Evolutionary conservation across 2,329 filamentous ascomycete genomes (phyloP).

Genomic region (Mycosphaerella sp.): DNA sequence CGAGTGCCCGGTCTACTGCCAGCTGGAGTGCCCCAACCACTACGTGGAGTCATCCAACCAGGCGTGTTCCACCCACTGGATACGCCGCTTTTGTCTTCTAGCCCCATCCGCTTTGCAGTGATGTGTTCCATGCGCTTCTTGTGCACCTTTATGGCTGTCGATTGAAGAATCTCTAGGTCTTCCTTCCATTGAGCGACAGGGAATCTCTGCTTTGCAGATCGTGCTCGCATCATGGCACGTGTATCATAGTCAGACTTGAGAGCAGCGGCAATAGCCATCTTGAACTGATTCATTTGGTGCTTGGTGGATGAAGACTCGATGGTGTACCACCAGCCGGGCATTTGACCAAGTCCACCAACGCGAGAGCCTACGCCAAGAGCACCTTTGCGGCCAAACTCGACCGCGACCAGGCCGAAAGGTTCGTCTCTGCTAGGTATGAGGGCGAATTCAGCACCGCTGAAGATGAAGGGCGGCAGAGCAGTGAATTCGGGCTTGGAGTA

Average conservation of each 20-base stretch:
- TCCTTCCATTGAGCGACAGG: slow-evolving; percentile 63
- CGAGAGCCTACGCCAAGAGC: slow-evolving; percentile 61
- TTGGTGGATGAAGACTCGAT: slow-evolving; percentile 59
- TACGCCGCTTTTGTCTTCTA: slow-evolving; percentile 27
- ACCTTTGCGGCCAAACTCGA: slow-evolving; percentile 63
- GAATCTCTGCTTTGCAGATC: slow-evolving; percentile 60
- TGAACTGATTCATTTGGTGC: slow-evolving; percentile 61
- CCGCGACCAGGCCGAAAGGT: slow-evolving; percentile 62
- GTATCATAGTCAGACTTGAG: slow-evolving; percentile 52
- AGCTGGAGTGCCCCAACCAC: slow-evolving; percentile 38
- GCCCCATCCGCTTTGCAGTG: slow-evolving; percentile 30
- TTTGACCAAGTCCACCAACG: slow-evolving; percentile 62
- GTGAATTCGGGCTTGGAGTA: slow-evolving; percentile 65
- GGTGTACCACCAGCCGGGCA: slow-evolving; percentile 67
- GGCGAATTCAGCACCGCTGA: slow-evolving; percentile 62
- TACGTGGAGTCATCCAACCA: slow-evolving; percentile 38
- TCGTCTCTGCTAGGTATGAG: slow-evolving; percentile 64
- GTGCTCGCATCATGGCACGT: slow-evolving; percentile 57
- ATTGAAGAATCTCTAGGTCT: slow-evolving; percentile 57
- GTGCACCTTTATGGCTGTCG: slow-evolving; percentile 54
- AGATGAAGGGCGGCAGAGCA: slow-evolving; percentile 59
- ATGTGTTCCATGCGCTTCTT: slow-evolving; percentile 42
- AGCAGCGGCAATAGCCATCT: slow-evolving; percentile 56
- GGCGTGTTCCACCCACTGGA: slow-evolving; percentile 34
- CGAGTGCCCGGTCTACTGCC: slow-evolving; percentile 29